These are phyloP conservation scores for Umbelopsis vinacea DNA, from an alignment of 192 early-diverging fungal genomes.

Conservation along the genomic window DNA sequence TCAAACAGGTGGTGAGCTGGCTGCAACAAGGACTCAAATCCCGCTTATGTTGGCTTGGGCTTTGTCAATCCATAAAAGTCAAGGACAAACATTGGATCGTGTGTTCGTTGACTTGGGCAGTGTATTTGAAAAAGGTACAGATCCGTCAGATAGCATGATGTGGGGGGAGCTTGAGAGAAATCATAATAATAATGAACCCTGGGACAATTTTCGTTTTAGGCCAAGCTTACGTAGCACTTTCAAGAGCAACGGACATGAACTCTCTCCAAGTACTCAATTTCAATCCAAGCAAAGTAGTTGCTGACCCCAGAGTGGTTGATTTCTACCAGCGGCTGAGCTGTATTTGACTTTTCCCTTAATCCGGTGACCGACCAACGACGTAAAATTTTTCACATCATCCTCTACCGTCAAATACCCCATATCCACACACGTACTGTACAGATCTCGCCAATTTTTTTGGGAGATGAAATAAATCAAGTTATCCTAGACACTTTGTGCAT, in stretches of 20 bases:
- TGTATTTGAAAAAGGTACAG: constrained; percentile 75
- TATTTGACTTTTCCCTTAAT: constrained; percentile 8
- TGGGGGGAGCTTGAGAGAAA: no score
- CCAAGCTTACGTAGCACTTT: constrained; percentile 86
- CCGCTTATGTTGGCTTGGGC: constrained; percentile 88
- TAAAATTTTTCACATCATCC: neutral
- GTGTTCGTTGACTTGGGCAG: constrained; percentile 74
- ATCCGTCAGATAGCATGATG: no score
- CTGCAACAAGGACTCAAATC: constrained; percentile 53
- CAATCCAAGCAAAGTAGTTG: constrained; percentile 65
- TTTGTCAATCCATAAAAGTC: constrained; percentile 86
- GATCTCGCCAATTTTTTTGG: neutral
- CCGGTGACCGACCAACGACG: neutral
- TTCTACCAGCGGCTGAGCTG: constrained; percentile 61
- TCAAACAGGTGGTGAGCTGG: constrained; percentile 18
- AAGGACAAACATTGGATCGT: constrained; percentile 84
- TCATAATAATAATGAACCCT: no score
- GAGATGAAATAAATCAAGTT: no score
- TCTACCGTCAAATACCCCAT: no score
- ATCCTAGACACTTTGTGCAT: no score
- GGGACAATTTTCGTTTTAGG: no score
- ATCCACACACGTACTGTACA: neutral
- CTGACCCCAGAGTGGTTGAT: constrained; percentile 67
- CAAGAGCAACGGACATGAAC: constrained; percentile 73
- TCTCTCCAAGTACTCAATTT: constrained; percentile 77